These are phyloP conservation scores for Epichloe glyceriae DNA, from an alignment of 2,329 filamentous ascomycete species.

Conservation along the genomic window DNA sequence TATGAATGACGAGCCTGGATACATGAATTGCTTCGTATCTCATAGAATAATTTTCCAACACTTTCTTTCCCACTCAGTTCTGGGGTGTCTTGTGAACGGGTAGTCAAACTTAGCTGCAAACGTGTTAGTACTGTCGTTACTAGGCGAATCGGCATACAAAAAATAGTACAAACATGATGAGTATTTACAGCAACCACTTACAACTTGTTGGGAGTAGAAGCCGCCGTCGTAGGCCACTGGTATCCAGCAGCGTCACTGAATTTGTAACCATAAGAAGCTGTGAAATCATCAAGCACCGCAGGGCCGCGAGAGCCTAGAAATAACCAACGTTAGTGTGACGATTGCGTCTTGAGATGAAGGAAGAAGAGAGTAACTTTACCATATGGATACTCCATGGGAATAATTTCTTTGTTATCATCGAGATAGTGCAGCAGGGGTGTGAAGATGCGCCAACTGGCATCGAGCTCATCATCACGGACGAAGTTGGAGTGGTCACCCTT, in stretches of 20 bases:
- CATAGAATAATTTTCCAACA: not conserved
- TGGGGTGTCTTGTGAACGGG: not conserved
- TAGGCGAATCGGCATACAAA: not conserved
- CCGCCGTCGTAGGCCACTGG: conserved; percentile 78
- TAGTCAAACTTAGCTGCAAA: not conserved
- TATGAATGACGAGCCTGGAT: not conserved
- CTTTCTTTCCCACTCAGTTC: not conserved
- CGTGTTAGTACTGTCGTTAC: not conserved
- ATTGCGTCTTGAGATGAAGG: not conserved
- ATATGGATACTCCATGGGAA: conserved; percentile 99
- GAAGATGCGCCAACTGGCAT: conserved; percentile 97
- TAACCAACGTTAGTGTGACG: not conserved
- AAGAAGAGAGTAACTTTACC: conserved; percentile 44
- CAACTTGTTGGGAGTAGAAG: conserved; percentile 59
- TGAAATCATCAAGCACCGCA: conserved; percentile 94
- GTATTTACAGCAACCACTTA: conserved; percentile 34
- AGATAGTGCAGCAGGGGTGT: conserved; percentile 95
- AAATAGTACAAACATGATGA: conserved; percentile 7
- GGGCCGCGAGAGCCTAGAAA: conserved; percentile 80
- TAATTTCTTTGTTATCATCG: conserved; percentile 98
- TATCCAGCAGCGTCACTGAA: conserved; percentile 95
- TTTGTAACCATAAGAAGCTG: conserved; percentile 94
- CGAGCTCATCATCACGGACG: conserved; percentile 89
- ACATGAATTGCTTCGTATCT: not conserved
- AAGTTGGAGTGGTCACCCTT: conserved; percentile 99